Evolutionary conservation across 805 yeast species (phyloP).

Genomic region (Zygosaccharomyces lentus): DNA sequence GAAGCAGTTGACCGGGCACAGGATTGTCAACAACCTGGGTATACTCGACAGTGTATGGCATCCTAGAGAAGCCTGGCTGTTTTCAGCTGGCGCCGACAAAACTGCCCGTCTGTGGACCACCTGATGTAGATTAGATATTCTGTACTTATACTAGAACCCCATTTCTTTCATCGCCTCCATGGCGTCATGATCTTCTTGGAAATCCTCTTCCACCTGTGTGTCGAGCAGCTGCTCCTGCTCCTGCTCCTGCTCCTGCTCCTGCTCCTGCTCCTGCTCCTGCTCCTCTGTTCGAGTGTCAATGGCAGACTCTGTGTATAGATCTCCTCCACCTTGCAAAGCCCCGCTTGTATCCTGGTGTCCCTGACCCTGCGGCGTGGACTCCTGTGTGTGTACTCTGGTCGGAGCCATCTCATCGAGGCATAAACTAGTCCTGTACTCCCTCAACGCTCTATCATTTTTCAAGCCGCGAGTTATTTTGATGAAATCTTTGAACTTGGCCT

Average conservation of each 20-base stretch:
- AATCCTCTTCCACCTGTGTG: conserved; percentile 12
- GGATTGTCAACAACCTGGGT: conserved; percentile 73
- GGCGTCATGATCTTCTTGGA: conserved; percentile 27
- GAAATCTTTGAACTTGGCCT: conserved; percentile 72
- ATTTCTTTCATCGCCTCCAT: conserved; percentile 26
- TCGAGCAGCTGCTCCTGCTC: conserved; percentile 5
- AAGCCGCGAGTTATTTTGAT: conserved; percentile 48
- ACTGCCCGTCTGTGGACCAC: conserved; percentile 96
- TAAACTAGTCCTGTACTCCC: conserved; percentile 39
- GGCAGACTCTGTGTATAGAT: conserved; percentile 11
- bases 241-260: too few relatives aligned
- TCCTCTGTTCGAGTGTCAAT: neutral
- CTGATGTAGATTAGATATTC: conserved; percentile 26
- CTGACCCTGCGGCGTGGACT: neutral
- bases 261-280: too few relatives aligned
- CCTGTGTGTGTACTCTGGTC: neutral
- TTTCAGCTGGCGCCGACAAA: conserved; percentile 96
- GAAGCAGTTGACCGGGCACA: conserved; percentile 90
- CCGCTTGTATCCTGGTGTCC: neutral
- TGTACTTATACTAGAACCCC: conserved; percentile 13
- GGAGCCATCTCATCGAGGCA: conserved; percentile 38
- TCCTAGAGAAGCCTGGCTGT: conserved; percentile 97
- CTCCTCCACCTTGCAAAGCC: conserved; percentile 8
- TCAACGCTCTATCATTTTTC: conserved; percentile 38
- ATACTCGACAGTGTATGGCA: conserved; percentile 90